Conservation (phyloP, 495 filamentous ascomycete species). For the Bryoglossum gracile region DNA sequence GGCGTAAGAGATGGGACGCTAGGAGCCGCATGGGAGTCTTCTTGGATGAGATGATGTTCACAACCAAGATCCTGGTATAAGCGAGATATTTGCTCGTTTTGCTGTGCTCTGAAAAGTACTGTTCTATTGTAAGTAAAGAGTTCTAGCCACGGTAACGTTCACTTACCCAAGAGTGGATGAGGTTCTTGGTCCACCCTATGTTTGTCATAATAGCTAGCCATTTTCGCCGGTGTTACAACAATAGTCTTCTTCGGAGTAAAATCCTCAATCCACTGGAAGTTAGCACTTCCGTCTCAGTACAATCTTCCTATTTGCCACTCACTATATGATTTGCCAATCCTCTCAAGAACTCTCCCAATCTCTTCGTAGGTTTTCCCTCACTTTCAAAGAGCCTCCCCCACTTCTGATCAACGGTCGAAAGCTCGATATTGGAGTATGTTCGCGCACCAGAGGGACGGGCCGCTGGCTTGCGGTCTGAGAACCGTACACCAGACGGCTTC, state of each 20-base stretch:
- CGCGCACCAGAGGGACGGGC: slow-evolving; percentile 9
- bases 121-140: slow-evolving; percentile 10
- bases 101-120: slow-evolving; percentile 43
- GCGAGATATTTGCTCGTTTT: slow-evolving; percentile 43
- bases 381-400: slow-evolving; percentile 76
- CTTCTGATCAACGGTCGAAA: slow-evolving; percentile 39
- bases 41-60: slow-evolving; percentile 75
- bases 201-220: slow-evolving; percentile 68
- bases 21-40: slow-evolving; percentile 49
- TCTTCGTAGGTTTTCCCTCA: slow-evolving; percentile 54
- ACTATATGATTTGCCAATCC: slow-evolving; percentile 77
- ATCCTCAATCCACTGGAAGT: slow-evolving; percentile 58
- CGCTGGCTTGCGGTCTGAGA: slow-evolving; percentile 16
- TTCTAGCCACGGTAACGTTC: not conserved
- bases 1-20: slow-evolving; percentile 73
- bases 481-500: slow-evolving; percentile 20
- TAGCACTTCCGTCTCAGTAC: slow-evolving; percentile 17
- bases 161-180: slow-evolving; percentile 32
- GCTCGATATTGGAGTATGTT: slow-evolving; percentile 17
- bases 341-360: slow-evolving; percentile 64
- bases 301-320: slow-evolving; percentile 22
- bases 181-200: slow-evolving; percentile 55
- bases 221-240: slow-evolving; percentile 75
- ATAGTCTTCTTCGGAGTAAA: slow-evolving; percentile 65
- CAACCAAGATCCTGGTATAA: slow-evolving; percentile 71